Evolutionary conservation across 768 basidiomycete species (phyloP), one percentile per base, ranked within the genome.

Genomic region (Paxillus ammoniavirescens): DNA sequence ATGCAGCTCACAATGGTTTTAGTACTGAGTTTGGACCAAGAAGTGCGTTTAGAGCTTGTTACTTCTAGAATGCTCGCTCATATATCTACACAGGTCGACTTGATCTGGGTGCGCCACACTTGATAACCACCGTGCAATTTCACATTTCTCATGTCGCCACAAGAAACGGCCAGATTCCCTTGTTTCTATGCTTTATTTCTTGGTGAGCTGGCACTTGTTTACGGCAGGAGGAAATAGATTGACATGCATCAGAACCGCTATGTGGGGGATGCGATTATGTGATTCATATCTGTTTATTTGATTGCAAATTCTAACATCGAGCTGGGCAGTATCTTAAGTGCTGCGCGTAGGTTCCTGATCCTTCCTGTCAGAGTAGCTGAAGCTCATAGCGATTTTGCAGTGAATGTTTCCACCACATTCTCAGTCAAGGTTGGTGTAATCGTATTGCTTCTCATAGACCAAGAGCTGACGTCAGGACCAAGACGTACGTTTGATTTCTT

Each of bases 101-200:
- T 52, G 30, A 52, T 55, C 10, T 53, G 54, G 54, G 54, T 55
- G 40, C 30, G 54, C 52, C 43, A 40, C 17, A n/a, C 38, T 1
- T 33, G 33, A 2, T 15, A 8, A n/a, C 38, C 38, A 40, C 15
- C 38, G n/a, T 17, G 8, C 17, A 7, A 40, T 4, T 17, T n/a
- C 4, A 17, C 4, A 40, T 40, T 17, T n/a, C 38, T 40, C 38
- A 40, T 53, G 18, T 40, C 10, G 6, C 18, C 28, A 30, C 21
- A 10, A 55, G 50, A 55, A 14, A 17, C 23, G 18, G 36, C 17
- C 42, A 13, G 38, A 17, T 28, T 53, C 54, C 23, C 23, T 53
- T 31, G 50, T 55, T 8, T 6, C 52, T 31, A 15, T 23, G 10
- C 50, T 53, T 13, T 55, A 55, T 36, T 31, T 55, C 9, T 10